phyloP scores from a whole-genome alignment of 495 filamentous ascomycete species.

The Penicillium egyptiacum region DNA sequence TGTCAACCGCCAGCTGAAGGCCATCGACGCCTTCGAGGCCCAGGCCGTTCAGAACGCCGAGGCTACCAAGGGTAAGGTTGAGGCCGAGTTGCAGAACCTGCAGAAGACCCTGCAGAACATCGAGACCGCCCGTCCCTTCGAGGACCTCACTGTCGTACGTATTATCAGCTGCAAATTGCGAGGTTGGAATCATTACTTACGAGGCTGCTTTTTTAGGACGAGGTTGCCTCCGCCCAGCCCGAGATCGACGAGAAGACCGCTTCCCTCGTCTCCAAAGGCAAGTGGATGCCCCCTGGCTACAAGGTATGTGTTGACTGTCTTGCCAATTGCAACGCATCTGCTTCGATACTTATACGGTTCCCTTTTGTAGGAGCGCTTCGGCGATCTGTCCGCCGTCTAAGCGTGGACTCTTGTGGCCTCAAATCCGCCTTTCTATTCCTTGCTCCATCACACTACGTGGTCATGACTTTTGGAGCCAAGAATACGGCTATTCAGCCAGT shows the following conservation, averaged over 20 bases:
- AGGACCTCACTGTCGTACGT: slow-evolving; percentile 97
- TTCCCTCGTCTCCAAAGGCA: slow-evolving; percentile 90
- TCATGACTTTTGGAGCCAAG: slow-evolving; percentile 38
- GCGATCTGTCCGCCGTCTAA: slow-evolving; percentile 90
- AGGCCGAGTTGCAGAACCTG: slow-evolving; percentile 86
- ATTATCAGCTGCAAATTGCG: background rate
- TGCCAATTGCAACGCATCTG: too few species aligned
- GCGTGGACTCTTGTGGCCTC: slow-evolving; percentile 32
- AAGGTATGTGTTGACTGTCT: slow-evolving; percentile 65
- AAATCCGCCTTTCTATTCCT: slow-evolving; percentile 37
- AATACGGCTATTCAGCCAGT: slow-evolving; percentile 30
- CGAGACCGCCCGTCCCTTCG: slow-evolving; percentile 91
- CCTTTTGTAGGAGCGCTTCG: slow-evolving; percentile 84
- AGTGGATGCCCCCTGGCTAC: slow-evolving; percentile 97
- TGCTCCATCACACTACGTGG: slow-evolving; percentile 38
- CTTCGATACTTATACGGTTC: slow-evolving; percentile 1
- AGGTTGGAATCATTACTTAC: slow-evolving; percentile 18
- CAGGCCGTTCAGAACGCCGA: slow-evolving; percentile 96
- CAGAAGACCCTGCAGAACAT: slow-evolving; percentile 95
- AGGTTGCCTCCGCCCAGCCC: slow-evolving; percentile 86
- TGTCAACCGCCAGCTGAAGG: slow-evolving; percentile 86
- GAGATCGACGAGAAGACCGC: slow-evolving; percentile 94
- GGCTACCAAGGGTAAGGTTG: slow-evolving; percentile 92
- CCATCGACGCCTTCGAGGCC: slow-evolving; percentile 95
- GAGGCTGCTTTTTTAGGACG: slow-evolving; percentile 63